Evolutionary conservation across 2,329 filamentous ascomycete genomes (phyloP).

Genomic region (Massarina eburnea): DNA sequence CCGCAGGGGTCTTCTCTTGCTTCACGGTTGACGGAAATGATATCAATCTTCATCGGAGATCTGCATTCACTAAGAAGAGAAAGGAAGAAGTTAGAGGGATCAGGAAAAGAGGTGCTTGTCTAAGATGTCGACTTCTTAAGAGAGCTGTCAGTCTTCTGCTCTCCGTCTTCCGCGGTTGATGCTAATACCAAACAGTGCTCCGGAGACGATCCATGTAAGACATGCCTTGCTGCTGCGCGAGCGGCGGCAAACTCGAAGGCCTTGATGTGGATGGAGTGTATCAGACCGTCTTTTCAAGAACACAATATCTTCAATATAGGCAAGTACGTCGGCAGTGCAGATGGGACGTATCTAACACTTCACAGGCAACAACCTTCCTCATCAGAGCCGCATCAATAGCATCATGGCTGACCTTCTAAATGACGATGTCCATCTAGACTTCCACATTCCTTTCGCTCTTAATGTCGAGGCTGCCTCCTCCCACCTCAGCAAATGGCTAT

Average conservation of each 20-base stretch:
- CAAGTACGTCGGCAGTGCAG: not conserved
- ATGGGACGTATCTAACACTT: not conserved
- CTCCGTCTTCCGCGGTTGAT: not conserved
- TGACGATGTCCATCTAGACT: conserved; percentile 20
- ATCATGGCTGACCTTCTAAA: conserved; percentile 14
- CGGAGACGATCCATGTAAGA: conserved; percentile 20
- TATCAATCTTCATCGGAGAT: conserved; percentile 11
- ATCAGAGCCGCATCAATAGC: conserved; percentile 9
- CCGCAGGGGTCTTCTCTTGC: conserved; percentile 12
- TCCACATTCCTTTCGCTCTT: conserved; percentile 20
- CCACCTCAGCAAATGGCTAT: conserved; percentile 17
- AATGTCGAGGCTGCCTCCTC: conserved; percentile 20
- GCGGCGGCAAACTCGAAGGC: conserved; percentile 14
- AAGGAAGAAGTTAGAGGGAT: conserved; percentile 17
- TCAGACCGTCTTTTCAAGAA: conserved; percentile 17
- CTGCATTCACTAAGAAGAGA: conserved; percentile 12
- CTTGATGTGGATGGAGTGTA: conserved; percentile 22
- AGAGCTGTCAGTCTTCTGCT: conserved; percentile 12
- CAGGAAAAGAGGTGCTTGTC: conserved; percentile 15
- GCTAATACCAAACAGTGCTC: conserved; percentile 14
- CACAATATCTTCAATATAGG: conserved; percentile 17
- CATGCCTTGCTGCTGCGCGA: conserved; percentile 12
- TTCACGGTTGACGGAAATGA: conserved; percentile 16
- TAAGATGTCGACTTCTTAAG: conserved; percentile 18
- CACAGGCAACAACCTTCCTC: conserved; percentile 2